Evolutionary conservation across 2,329 filamentous ascomycete genomes (phyloP).

Genomic region (Sclerotiophoma versabilis): DNA sequence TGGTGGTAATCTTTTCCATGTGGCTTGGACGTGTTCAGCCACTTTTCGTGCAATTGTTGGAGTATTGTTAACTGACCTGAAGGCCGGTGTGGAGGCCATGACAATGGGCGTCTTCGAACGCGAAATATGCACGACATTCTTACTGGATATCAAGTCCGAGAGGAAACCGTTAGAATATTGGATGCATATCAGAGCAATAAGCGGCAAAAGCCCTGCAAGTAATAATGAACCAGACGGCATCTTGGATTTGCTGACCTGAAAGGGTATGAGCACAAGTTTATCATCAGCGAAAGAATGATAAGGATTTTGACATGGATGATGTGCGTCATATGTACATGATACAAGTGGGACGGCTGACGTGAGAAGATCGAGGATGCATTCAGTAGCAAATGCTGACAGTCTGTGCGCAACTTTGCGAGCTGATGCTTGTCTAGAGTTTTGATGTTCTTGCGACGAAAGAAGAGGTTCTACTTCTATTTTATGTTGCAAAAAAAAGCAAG

Average conservation of each 20-base stretch:
- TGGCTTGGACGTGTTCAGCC: constrained; percentile 15
- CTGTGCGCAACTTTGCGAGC: too few species aligned
- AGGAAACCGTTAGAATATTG: not conserved
- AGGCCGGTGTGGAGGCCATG: constrained; percentile 25
- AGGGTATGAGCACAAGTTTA: too few species aligned
- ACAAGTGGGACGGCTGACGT: not conserved
- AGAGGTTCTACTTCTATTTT: too few species aligned
- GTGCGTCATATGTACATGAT: not conserved
- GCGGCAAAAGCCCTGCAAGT: constrained; percentile 2
- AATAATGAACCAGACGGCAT: constrained; percentile 1
- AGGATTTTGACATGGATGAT: not conserved
- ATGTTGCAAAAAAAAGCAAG: too few species aligned
- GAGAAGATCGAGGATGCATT: not conserved
- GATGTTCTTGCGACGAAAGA: too few species aligned
- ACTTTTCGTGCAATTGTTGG: not conserved
- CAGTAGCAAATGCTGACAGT: too few species aligned
- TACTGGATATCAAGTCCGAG: not conserved
- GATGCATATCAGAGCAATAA: not conserved
- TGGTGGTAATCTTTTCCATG: constrained; percentile 31
- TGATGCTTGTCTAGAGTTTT: too few species aligned
- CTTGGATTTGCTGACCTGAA: not conserved
- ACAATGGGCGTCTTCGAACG: constrained; percentile 25
- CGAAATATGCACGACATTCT: not conserved
- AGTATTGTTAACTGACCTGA: constrained; percentile 1
- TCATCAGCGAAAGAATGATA: too few species aligned